phyloP scores from a whole-genome alignment of 2,329 filamentous ascomycete genomes.

The Ramichloridium luteum region DNA sequence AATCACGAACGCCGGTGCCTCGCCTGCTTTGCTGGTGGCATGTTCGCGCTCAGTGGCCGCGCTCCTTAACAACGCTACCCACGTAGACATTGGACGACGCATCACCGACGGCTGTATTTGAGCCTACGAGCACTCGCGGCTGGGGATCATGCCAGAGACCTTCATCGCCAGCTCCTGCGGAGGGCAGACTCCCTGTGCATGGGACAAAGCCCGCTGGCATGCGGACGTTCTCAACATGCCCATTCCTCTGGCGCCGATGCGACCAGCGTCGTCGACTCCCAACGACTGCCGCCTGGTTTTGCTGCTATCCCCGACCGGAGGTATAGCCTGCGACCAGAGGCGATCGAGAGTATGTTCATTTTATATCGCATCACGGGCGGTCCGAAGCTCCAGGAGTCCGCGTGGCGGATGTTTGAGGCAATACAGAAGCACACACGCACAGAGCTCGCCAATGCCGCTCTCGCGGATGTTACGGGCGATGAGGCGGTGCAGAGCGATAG shows the following conservation, averaged over 20 bases:
- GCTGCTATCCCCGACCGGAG: conserved; percentile 42
- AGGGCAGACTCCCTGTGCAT: conserved; percentile 29
- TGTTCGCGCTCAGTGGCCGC: conserved; percentile 56
- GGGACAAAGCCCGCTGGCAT: conserved; percentile 36
- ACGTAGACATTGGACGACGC: conserved; percentile 44
- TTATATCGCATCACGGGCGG: conserved; percentile 65
- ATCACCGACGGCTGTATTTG: conserved; percentile 53
- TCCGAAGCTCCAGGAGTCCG: conserved; percentile 50
- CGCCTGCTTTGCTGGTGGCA: conserved; percentile 58
- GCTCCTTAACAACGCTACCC: conserved; percentile 43
- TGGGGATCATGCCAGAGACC: conserved; percentile 51
- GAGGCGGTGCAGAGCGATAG: conserved; percentile 39
- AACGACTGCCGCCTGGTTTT: conserved; percentile 44
- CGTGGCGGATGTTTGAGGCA: conserved; percentile 61
- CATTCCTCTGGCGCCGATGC: conserved; percentile 14
- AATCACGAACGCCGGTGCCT: conserved; percentile 45
- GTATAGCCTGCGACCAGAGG: conserved; percentile 62
- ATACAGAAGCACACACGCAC: conserved; percentile 51
- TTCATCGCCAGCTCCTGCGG: conserved; percentile 39
- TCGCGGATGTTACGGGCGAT: conserved; percentile 51
- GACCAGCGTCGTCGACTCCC: conserved; percentile 27
- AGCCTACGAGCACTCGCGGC: conserved; percentile 45
- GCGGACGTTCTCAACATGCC: conserved; percentile 26
- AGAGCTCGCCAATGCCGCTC: conserved; percentile 50
- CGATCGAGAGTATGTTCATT: conserved; percentile 69